Conservation (phyloP, 768 basidiomycete species). For the Lanmaoa rubissima region DNA sequence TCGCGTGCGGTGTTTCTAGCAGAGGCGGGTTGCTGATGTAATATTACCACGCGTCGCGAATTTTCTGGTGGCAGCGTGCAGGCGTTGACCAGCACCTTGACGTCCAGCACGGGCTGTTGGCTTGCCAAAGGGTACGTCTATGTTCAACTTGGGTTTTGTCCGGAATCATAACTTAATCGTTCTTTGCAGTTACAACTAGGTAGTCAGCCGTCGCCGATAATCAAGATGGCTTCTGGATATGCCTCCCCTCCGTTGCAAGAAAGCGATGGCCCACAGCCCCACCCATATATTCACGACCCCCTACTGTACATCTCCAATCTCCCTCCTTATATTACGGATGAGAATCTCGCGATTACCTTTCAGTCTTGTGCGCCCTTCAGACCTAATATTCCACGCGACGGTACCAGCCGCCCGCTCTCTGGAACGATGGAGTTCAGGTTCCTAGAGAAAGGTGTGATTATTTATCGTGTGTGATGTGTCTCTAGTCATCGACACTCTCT, state of each 20-base stretch:
- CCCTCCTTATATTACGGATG: constrained; percentile 70
- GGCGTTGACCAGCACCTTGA: constrained; percentile 28
- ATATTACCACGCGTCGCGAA: constrained; percentile 31
- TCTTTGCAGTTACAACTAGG: constrained; percentile 6
- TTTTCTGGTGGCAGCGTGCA: constrained; percentile 28
- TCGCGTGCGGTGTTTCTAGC: neutral
- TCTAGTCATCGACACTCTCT: constrained; percentile 4
- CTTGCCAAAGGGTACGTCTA: constrained; percentile 28
- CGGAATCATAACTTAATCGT: neutral
- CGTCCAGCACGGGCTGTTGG: constrained; percentile 34
- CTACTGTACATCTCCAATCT: constrained; percentile 78
- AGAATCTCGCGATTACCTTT: constrained; percentile 72
- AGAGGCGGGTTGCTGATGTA: constrained; percentile 28
- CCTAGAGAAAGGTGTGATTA: constrained; percentile 67
- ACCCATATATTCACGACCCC: constrained; percentile 85
- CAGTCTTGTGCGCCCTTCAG: constrained; percentile 78
- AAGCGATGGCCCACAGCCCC: constrained; percentile 41
- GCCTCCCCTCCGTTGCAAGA: constrained; percentile 33
- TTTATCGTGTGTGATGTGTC: constrained; percentile 7
- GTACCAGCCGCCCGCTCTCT: constrained; percentile 46
- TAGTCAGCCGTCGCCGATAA: constrained; percentile 28
- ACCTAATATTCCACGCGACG: constrained; percentile 70
- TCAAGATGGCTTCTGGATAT: constrained; percentile 39
- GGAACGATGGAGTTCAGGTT: constrained; percentile 85
- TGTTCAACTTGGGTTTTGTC: neutral